Conservation (phyloP, 345 rosid species). For the Streptanthus diversifolius region DNA sequence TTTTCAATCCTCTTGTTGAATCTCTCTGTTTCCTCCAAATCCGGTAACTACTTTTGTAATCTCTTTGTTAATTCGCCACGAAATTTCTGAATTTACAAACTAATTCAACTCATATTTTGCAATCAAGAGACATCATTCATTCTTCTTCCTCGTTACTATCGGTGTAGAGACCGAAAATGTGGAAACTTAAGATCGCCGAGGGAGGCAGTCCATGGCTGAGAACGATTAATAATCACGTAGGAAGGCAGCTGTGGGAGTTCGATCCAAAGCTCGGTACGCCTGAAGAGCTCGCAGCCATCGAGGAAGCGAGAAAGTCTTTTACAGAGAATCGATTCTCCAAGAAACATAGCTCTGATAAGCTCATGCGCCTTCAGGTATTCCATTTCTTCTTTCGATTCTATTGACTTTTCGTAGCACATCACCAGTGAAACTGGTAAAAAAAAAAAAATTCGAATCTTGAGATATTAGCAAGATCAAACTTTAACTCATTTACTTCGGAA, state of each 20-base stretch:
- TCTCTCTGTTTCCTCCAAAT: not conserved
- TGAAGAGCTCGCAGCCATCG: slow-evolving; percentile 56
- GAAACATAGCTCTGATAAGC: slow-evolving; percentile 85
- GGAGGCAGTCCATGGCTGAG: slow-evolving; percentile 79
- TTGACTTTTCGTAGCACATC: not conserved
- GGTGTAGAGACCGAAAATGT: slow-evolving; percentile 42
- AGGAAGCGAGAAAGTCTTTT: slow-evolving; percentile 57
- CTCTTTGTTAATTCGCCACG: not conserved
- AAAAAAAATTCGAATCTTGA: not conserved
- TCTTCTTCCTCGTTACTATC: not conserved
- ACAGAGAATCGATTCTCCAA: slow-evolving; percentile 47
- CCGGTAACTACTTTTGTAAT: not conserved
- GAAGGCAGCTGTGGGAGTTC: slow-evolving; percentile 89
- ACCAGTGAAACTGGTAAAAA: not conserved
- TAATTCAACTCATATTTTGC: not conserved
- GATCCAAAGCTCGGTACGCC: slow-evolving; percentile 66
- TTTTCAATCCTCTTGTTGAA: not conserved
- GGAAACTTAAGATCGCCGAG: slow-evolving; percentile 83
- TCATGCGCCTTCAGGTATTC: slow-evolving; percentile 81
- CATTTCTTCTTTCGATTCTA: not conserved
- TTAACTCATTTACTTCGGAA: not conserved
- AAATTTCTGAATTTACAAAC: not conserved
- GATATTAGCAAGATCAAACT: not conserved
- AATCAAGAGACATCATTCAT: not conserved
- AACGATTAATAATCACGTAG: slow-evolving; percentile 60